Conservation (phyloP, 31 red algal species). For the Odonthalia washingtoniensis region DNA sequence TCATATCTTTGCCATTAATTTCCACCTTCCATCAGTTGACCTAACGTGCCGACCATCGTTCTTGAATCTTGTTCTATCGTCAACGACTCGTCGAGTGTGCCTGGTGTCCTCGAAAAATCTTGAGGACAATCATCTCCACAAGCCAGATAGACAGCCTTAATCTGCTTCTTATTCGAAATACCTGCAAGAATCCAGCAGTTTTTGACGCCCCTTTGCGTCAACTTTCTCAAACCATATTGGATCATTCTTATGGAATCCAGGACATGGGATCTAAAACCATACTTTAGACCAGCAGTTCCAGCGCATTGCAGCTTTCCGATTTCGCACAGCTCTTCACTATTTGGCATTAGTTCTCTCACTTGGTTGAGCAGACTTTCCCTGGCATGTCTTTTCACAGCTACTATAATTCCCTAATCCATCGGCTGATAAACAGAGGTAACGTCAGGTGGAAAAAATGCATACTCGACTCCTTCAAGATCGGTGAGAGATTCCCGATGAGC, state of each 20-base stretch:
- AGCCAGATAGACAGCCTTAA: neutral
- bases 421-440: slow-evolving; percentile 21
- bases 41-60: neutral
- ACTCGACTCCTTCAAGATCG: neutral
- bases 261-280: neutral
- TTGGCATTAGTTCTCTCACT: neutral
- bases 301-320: slow-evolving; percentile 1
- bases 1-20: neutral
- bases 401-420: neutral
- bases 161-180: neutral
- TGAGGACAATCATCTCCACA: neutral
- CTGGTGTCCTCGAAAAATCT: neutral
- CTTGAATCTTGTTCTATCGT: neutral
- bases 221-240: neutral
- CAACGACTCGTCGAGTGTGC: neutral
- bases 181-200: slow-evolving; percentile 23
- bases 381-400: slow-evolving; percentile 18
- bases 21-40: neutral
- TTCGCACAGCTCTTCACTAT: neutral
- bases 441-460: neutral
- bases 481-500: neutral
- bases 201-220: neutral
- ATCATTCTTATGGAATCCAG: slow-evolving; percentile 7
- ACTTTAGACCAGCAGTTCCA: slow-evolving; percentile 13
- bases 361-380: neutral